phyloP scores from a whole-genome alignment of 2,329 filamentous ascomycete genomes.

The Didymella keratinophila region DNA sequence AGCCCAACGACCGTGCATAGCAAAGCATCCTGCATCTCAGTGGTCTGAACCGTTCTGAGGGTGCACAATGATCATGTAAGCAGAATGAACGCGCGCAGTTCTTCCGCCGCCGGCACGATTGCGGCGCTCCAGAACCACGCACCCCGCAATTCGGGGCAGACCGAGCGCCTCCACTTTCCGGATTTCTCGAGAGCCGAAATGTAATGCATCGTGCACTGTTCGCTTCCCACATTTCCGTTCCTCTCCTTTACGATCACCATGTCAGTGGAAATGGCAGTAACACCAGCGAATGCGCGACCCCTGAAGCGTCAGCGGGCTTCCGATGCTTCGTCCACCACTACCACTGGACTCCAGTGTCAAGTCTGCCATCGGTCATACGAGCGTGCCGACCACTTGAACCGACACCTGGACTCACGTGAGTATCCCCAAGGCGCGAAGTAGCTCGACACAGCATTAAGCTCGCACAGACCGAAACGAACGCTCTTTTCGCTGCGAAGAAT shows the following conservation, averaged over 20 bases:
- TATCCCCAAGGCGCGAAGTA: neutral
- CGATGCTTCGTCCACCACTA: slow-evolving; percentile 3
- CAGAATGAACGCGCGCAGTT: neutral
- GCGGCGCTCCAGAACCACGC: neutral
- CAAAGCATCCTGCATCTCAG: neutral
- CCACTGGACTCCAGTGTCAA: slow-evolving; percentile 31
- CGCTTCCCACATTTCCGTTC: neutral
- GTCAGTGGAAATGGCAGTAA: neutral
- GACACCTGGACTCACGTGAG: slow-evolving; percentile 42
- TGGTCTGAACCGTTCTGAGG: neutral
- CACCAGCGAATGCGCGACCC: neutral
- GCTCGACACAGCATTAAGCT: neutral
- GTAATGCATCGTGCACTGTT: neutral
- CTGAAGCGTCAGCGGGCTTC: neutral
- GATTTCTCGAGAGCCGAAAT: neutral
- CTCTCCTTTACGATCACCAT: neutral
- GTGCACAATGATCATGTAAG: neutral
- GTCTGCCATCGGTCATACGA: slow-evolving; percentile 41
- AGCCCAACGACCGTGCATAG: neutral
- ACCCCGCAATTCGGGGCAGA: neutral
- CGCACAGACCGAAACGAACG: neutral
- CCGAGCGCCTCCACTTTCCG: neutral
- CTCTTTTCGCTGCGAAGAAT: neutral
- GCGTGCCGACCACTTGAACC: slow-evolving; percentile 40
- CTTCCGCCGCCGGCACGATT: neutral